A percentile compares a stretch with the other conserved stretches of the same genome.
phyloP scores from a whole-genome alignment of 2,329 filamentous ascomycete genomes.

The Apiospora marii region DNA sequence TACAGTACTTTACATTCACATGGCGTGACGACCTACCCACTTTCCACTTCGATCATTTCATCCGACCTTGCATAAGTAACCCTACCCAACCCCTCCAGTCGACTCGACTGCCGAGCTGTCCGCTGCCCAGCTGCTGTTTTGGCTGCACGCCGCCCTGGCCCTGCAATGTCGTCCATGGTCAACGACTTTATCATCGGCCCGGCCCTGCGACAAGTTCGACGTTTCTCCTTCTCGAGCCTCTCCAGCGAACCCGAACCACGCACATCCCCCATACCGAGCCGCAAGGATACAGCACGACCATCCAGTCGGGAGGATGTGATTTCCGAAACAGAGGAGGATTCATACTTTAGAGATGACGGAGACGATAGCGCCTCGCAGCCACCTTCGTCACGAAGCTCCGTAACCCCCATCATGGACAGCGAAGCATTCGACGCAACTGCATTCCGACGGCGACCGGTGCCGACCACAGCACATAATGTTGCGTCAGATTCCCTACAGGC shows the following conservation, averaged over 20 bases:
- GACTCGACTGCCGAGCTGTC: neutral
- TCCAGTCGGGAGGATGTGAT: slow-evolving; percentile 39
- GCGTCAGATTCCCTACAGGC: slow-evolving; percentile 8
- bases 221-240: slow-evolving; percentile 58
- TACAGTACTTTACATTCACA: neutral
- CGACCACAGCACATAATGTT: slow-evolving; percentile 9
- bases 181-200: slow-evolving; percentile 72
- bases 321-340: slow-evolving; percentile 41
- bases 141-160: slow-evolving; percentile 28
- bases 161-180: slow-evolving; percentile 67
- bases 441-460: neutral
- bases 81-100: slow-evolving; percentile 13
- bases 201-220: slow-evolving; percentile 70
- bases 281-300: slow-evolving; percentile 18
- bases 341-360: slow-evolving; percentile 36
- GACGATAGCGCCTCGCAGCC: slow-evolving; percentile 37
- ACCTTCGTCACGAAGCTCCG: slow-evolving; percentile 39
- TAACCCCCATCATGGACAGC: slow-evolving; percentile 31
- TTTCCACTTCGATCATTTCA: slow-evolving; percentile 5
- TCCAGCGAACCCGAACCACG: slow-evolving; percentile 42
- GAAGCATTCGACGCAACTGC: slow-evolving; percentile 7
- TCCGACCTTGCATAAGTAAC: slow-evolving; percentile 21
- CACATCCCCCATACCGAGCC: slow-evolving; percentile 25
- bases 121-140: slow-evolving; percentile 28
- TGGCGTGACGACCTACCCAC: slow-evolving; percentile 23